phyloP scores from a whole-genome alignment of 306 rosid species.

The Acacia crassicarpa region DNA sequence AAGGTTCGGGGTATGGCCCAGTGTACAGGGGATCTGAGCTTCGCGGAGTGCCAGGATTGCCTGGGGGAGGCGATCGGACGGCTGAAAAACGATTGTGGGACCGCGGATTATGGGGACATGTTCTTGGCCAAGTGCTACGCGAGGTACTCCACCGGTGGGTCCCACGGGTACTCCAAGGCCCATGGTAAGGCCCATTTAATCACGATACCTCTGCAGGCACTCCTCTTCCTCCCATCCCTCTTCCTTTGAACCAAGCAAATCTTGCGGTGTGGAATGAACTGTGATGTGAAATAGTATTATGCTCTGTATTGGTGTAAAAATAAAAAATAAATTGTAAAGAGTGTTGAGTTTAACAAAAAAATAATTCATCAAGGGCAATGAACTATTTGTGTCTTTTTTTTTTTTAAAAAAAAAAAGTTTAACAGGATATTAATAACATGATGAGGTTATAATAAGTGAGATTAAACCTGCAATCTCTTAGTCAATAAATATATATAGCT shows the following conservation, averaged over 20 bases:
- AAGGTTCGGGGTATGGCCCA: constrained; percentile 66
- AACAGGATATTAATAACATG: too few relatives aligned
- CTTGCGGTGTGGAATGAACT: background rate
- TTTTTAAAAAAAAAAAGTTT: too few relatives aligned
- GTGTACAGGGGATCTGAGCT: constrained; percentile 71
- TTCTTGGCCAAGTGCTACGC: constrained; percentile 79
- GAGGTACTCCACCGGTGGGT: constrained; percentile 56
- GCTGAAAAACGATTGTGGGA: constrained; percentile 66
- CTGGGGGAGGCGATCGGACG: constrained; percentile 60
- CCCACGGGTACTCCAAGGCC: constrained; percentile 42
- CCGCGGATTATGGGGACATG: constrained; percentile 65
- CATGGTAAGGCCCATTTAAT: constrained; percentile 49
- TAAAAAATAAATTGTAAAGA: background rate
- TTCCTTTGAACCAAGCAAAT: background rate
- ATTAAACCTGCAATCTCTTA: too few relatives aligned
- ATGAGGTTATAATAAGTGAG: too few relatives aligned
- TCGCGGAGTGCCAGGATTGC: constrained; percentile 70
- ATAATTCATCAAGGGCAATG: background rate
- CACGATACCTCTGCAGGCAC: background rate
- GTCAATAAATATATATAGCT: too few relatives aligned
- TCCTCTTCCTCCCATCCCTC: background rate
- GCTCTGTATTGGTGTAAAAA: background rate
- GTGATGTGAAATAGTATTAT: background rate
- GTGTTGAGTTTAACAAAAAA: background rate
- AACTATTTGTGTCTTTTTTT: background rate